phyloP scores from a whole-genome alignment of 352 stramenopile species.

The Globisporangium nagaii region DNA sequence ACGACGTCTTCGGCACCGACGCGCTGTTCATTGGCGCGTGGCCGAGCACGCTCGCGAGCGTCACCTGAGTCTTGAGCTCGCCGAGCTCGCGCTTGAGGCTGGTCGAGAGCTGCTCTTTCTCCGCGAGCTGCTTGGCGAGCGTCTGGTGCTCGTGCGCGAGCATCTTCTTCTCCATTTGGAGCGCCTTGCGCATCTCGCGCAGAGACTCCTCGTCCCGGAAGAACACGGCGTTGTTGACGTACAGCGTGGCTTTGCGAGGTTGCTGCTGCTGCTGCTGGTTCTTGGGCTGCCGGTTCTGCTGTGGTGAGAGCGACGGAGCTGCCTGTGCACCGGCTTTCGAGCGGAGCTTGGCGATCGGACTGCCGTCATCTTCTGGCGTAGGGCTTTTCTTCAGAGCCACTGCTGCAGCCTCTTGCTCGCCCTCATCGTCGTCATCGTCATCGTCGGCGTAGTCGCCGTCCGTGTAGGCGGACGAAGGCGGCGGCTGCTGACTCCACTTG shows the following conservation, averaged over 20 bases:
- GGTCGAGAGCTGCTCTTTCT: slow-evolving; percentile 27
- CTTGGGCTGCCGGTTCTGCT: no score
- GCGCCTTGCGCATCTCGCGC: slow-evolving; percentile 24
- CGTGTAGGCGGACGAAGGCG: slow-evolving; percentile 5
- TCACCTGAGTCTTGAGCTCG: slow-evolving; percentile 48
- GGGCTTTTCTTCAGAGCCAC: slow-evolving; percentile 10
- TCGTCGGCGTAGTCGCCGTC: slow-evolving; percentile 15
- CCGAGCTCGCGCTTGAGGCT: slow-evolving; percentile 41
- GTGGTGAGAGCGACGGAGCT: no score
- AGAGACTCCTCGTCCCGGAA: slow-evolving; percentile 56
- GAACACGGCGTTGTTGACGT: slow-evolving; percentile 31
- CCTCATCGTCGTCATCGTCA: slow-evolving; percentile 16
- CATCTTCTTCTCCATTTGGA: slow-evolving; percentile 35
- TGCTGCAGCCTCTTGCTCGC: slow-evolving; percentile 8
- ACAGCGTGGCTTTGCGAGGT: slow-evolving; percentile 13
- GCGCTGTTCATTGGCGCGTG: background rate
- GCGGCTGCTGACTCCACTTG: slow-evolving; percentile 2
- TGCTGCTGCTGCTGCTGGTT: slow-evolving; percentile 1
- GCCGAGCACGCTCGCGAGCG: slow-evolving; percentile 21
- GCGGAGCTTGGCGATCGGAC: background rate
- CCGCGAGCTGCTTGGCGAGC: slow-evolving; percentile 23
- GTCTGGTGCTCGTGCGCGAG: slow-evolving; percentile 26
- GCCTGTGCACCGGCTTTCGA: no score
- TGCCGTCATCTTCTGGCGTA: background rate
- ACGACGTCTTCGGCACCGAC: slow-evolving; percentile 16